Percentiles rank a stretch among this genome's conserved stretches.
These are phyloP conservation scores for Globisporangium splendens DNA, from an alignment of 352 stramenopile species.

Conservation along the genomic window DNA sequence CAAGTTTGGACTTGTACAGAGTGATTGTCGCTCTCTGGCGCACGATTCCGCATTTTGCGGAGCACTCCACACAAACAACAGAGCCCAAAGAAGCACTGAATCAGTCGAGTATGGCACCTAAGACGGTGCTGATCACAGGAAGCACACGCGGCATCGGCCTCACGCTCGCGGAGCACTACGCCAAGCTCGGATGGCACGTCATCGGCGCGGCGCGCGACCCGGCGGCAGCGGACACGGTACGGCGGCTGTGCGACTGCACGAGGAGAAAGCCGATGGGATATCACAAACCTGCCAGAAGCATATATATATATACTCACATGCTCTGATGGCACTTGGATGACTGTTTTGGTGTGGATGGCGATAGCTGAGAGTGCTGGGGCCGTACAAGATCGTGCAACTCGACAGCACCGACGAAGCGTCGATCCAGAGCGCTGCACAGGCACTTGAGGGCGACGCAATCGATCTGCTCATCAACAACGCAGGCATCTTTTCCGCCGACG, in stretches of 20 bases:
- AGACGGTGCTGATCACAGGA: conserved; percentile 52
- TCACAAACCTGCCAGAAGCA: too few species aligned
- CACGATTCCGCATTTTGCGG: too few species aligned
- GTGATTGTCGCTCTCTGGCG: too few species aligned
- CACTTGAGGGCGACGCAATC: conserved; percentile 19
- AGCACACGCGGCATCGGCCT: conserved; percentile 44
- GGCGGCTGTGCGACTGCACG: too few species aligned
- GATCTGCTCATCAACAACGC: conserved; percentile 45
- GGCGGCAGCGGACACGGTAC: conserved; percentile 26
- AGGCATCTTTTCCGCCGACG: conserved; percentile 13
- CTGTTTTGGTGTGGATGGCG: too few species aligned
- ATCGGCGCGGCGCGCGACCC: conserved; percentile 17
- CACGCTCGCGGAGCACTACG: conserved; percentile 36
- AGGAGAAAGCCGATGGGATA: too few species aligned
- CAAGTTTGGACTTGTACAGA: too few species aligned
- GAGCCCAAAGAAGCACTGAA: too few species aligned
- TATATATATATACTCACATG: too few species aligned
- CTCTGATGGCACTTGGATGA: too few species aligned
- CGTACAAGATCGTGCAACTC: conserved; percentile 19
- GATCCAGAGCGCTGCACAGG: conserved; percentile 12
- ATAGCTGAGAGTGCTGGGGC: conserved; percentile 13
- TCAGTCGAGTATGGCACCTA: conserved; percentile 1
- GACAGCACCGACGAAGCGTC: conserved; percentile 21
- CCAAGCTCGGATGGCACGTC: conserved; percentile 30
- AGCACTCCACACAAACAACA: too few species aligned